Base-by-base conservation (phyloP, 495 filamentous ascomycete species). In the Penicillium daleae region DNA sequence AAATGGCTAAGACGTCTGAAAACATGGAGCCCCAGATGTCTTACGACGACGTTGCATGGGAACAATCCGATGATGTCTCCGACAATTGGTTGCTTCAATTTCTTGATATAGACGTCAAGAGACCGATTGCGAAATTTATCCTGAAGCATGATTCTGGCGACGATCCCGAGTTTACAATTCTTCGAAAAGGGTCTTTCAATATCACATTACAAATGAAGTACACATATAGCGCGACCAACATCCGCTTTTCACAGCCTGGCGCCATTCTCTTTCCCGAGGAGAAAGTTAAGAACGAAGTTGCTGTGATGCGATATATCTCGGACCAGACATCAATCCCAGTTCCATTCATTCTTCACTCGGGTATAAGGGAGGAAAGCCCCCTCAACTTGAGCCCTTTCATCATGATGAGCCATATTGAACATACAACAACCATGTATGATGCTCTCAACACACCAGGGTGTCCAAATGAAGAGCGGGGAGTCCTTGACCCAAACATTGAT, bases 281-380 rank as follows among this genome's bases (percentile, higher is more conserved):
- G 58, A 81, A 79, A 59, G 50, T 73, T n/a, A 49, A 57, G 6
- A 71, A 68, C 40, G 80, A 85, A 54, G 77, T 77, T 19, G 76
- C 76, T 22, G 72, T 75, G 13, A 78, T 81, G 73, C 70, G 74
- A 19, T 83, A 66, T 58, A 55, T 84, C 46, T 53, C 56, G 12
- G 67, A 73, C 19, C 63, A 74, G 21, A 83, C 77, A 2, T 72
- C 69, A 5, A 75, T 81, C 4, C 73, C 73, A 3, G 69, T 74
- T 60, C 76, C 77, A 4, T 68, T 65, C 26, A 59, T 83, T 50
- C 63, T 76, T 6, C 68, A 75, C 57, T 77, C 61, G 64, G 78
- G 73, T 6, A 69, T 63, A 17, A 63, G 52, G 19, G 49, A 69
- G 31, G 64, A 71, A 6, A 68, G 54, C 42, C 68, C 69, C 5